Percentiles rank a stretch among this genome's conserved stretches.
phyloP scores from a whole-genome alignment of 805 yeast genomes.

The Starmerella khaoyaiensis region DNA sequence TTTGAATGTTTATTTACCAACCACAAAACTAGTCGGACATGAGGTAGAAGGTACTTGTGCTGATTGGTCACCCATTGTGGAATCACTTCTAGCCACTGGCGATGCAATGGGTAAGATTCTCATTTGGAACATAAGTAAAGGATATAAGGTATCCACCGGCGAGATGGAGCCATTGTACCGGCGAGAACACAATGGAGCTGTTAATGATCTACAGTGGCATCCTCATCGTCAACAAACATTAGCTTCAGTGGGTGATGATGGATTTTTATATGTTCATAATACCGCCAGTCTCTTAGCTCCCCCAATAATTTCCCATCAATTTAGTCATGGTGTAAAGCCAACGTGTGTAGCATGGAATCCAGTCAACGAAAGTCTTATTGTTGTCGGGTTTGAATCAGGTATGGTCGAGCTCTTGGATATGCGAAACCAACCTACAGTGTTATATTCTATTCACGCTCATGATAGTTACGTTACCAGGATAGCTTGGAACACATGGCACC shows the following conservation, averaged over 20 bases:
- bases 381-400: slow-evolving; percentile 56
- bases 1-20: slow-evolving; percentile 34
- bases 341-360: slow-evolving; percentile 52
- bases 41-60: slow-evolving; percentile 43
- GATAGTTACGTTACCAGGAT: slow-evolving; percentile 46
- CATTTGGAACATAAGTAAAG: slow-evolving; percentile 52
- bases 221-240: slow-evolving; percentile 48
- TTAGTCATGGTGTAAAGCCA: slow-evolving; percentile 25
- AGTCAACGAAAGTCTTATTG: slow-evolving; percentile 41
- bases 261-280: slow-evolving; percentile 11
- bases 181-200: slow-evolving; percentile 32
- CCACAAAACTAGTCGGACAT: slow-evolving; percentile 37
- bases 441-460: slow-evolving; percentile 27
- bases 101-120: slow-evolving; percentile 52
- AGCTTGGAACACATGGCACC: slow-evolving; percentile 55
- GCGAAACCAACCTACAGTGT: slow-evolving; percentile 13
- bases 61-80: slow-evolving; percentile 55
- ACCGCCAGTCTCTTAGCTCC: slow-evolving; percentile 1
- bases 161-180: slow-evolving; percentile 20
- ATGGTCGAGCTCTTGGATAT: slow-evolving; percentile 47
- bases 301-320: not conserved
- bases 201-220: slow-evolving; percentile 64
- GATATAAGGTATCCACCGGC: slow-evolving; percentile 23
- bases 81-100: slow-evolving; percentile 49
- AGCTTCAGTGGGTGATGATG: slow-evolving; percentile 54